Base-by-base conservation (phyloP, 148 eudicot species). In the Persicaria maculosa region DNA sequence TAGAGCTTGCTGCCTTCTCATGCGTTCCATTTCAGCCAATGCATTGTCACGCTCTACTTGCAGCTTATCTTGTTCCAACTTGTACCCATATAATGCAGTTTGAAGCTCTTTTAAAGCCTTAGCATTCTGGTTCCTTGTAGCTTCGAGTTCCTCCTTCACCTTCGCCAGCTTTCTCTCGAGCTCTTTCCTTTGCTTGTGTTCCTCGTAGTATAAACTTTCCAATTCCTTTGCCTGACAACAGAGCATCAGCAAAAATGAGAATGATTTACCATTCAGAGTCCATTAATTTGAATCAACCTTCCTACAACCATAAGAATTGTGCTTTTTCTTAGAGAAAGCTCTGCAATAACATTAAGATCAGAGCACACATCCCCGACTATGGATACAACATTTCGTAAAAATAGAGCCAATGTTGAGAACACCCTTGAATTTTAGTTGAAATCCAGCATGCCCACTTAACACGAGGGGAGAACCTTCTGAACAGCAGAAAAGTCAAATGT, bases 121-220 rank as follows among this genome's bases (percentile, higher is more conserved):
- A 72, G 82, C 80, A 57, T 82, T 74, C 67, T 87, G 84, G 57
- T 68, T 72, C 79, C 77, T 84, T 75, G 80, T 76, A 36, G 50
- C 82, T 72, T 82, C 79, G 6, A 86, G 74, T 79, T 91, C 86
- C 81, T 81, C 87, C 68, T 75, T 88, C 16, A 74, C 83, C 78
- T 81, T 85, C 45, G 77, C 81, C 61, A 93, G 78, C 44, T 83
- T 84, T 72, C 82, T 91, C 77, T 88, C 95, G 31, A 86, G 61
- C 78, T 85, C 84, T 84, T 79, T 79, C 77, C 91, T 75, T 55
- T 79, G 81, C 79, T 84, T 83, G 72, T 74, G 47, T 79, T 88
- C 97, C 72, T 85, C 90, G 1, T 77, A 46, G 76, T 82, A 83
- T 59, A 83, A 81, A 44, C 10, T 76, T 77, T 91, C 95, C 10